Conservation (phyloP, 192 early-diverging fungal genomes). For the Fimicolochytrium jonesii region DNA sequence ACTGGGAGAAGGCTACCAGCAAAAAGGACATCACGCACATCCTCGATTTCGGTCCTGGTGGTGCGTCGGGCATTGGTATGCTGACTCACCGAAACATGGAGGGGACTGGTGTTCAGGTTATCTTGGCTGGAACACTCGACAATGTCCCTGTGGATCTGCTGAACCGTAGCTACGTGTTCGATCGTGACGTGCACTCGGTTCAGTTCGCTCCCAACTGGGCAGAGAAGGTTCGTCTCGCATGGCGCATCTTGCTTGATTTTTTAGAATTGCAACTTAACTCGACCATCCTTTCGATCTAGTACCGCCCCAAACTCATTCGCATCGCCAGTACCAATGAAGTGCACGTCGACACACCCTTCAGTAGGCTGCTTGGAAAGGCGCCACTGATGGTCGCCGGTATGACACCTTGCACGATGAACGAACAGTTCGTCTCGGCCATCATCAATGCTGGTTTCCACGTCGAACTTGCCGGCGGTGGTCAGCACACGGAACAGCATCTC, state of each 20-base stretch:
- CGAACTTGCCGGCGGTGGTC: conserved; percentile 88
- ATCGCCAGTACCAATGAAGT: conserved; percentile 60
- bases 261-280: neutral
- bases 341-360: conserved; percentile 85
- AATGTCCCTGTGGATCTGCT: conserved; percentile 54
- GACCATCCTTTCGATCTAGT: conserved; percentile 17
- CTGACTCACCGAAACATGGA: conserved; percentile 84
- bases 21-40: conserved; percentile 71
- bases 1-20: conserved; percentile 69
- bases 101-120: conserved; percentile 74
- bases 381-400: conserved; percentile 95
- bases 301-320: conserved; percentile 78
- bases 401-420: conserved; percentile 82
- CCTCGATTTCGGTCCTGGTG: conserved; percentile 92
- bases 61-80: conserved; percentile 74
- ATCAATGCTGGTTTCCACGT: conserved; percentile 88
- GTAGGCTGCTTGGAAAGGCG: conserved; percentile 77
- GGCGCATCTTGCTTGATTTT: neutral
- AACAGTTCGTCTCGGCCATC: conserved; percentile 74
- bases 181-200: conserved; percentile 69
- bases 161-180: conserved; percentile 73
- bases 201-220: conserved; percentile 81
- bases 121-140: conserved; percentile 68
- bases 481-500: conserved; percentile 70
- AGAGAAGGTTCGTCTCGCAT: conserved; percentile 33